Evolutionary conservation across 2,329 filamentous ascomycete species (phyloP).

Genomic region (Aspergillus sp.): DNA sequence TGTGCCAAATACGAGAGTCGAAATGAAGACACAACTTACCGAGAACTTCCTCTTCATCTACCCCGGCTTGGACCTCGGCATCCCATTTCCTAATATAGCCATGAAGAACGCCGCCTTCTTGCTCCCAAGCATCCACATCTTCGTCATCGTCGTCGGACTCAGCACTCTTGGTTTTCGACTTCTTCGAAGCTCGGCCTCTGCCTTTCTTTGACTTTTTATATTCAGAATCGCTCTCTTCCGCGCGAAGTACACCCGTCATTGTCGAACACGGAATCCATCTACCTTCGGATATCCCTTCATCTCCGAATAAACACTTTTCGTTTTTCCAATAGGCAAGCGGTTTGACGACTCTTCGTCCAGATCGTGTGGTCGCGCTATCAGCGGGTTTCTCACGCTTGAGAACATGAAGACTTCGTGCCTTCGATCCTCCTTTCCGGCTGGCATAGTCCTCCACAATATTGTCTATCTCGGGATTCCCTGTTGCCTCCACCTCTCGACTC

Average conservation of each 20-base stretch:
- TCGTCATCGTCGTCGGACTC: constrained; percentile 34
- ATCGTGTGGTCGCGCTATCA: constrained; percentile 54
- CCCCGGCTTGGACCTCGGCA: constrained; percentile 27
- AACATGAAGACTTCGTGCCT: constrained; percentile 43
- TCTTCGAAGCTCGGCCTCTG: constrained; percentile 30
- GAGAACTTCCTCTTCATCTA: constrained; percentile 34
- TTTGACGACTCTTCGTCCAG: constrained; percentile 66
- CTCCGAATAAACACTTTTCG: constrained; percentile 65
- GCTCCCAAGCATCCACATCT: constrained; percentile 38
- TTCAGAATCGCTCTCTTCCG: constrained; percentile 51
- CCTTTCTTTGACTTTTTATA: constrained; percentile 31
- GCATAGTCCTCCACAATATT: constrained; percentile 38
- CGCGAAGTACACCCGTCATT: constrained; percentile 69
- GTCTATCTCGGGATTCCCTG: constrained; percentile 30
- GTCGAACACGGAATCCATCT: constrained; percentile 56
- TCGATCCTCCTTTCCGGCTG: constrained; percentile 38
- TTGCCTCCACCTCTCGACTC: constrained; percentile 17
- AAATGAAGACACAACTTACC: constrained; percentile 24
- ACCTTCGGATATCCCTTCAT: constrained; percentile 50
- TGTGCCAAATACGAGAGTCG: background rate
- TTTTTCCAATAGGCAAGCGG: constrained; percentile 83
- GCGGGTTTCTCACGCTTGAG: constrained; percentile 45
- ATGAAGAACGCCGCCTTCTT: constrained; percentile 35
- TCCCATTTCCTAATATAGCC: constrained; percentile 40
- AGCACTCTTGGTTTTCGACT: constrained; percentile 24